Conservation (phyloP, 2,329 filamentous ascomycete genomes). For the Epichloe elymi region DNA sequence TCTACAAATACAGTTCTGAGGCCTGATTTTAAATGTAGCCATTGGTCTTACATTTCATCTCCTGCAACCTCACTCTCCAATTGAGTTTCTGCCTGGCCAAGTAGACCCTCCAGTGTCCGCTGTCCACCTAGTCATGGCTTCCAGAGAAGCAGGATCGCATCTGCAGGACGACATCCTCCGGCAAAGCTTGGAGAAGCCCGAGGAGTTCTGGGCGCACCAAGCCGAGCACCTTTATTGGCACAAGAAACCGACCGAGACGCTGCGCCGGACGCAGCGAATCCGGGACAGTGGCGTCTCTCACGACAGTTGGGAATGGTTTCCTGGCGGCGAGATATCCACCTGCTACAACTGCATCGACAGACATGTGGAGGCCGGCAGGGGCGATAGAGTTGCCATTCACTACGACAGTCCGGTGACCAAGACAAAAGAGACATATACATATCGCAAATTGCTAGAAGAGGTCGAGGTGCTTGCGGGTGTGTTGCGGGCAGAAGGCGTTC, state of each 20-base stretch:
- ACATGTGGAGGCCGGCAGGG: slow-evolving; percentile 70
- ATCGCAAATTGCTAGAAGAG: slow-evolving; percentile 61
- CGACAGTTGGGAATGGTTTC: slow-evolving; percentile 80
- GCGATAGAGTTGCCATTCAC: slow-evolving; percentile 60
- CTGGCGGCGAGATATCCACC: slow-evolving; percentile 76
- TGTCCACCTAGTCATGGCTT: slow-evolving; percentile 1
- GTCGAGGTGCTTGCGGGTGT: slow-evolving; percentile 75
- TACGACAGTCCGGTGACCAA: slow-evolving; percentile 80
- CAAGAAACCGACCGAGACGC: slow-evolving; percentile 51
- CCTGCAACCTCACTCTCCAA: not conserved
- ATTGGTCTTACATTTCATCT: not conserved
- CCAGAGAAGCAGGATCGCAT: slow-evolving; percentile 10
- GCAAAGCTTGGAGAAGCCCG: slow-evolving; percentile 53
- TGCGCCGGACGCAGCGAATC: slow-evolving; percentile 52
- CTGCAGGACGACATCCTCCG: slow-evolving; percentile 38
- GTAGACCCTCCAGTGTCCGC: not conserved
- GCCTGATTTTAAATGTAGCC: not conserved
- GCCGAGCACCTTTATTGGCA: slow-evolving; percentile 72
- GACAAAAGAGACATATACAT: slow-evolving; percentile 60
- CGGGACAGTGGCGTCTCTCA: slow-evolving; percentile 48
- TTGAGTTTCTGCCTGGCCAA: not conserved
- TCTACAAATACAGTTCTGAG: not conserved
- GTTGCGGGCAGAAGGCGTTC: slow-evolving; percentile 67
- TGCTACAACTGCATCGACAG: slow-evolving; percentile 87
- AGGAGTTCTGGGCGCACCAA: slow-evolving; percentile 63